Evolutionary conservation across 1,284 basidiomycete species (phyloP).

Genomic region (Leccinum fallax): DNA sequence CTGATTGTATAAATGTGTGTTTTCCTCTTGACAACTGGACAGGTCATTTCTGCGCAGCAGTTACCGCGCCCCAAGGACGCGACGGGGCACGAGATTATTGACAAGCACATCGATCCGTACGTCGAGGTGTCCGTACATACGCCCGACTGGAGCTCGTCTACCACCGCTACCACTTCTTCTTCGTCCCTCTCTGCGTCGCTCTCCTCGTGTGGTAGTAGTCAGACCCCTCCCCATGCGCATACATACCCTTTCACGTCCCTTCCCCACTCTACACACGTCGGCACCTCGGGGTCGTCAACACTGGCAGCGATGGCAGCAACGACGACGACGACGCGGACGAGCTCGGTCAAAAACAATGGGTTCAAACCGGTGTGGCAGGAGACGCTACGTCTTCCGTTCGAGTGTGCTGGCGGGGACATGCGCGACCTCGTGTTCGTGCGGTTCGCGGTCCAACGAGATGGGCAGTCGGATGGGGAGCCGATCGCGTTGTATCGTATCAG

Average conservation of each 20-base stretch:
- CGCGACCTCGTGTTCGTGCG: slow-evolving; percentile 81
- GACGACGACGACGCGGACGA: slow-evolving; percentile 57
- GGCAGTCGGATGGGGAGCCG: slow-evolving; percentile 62
- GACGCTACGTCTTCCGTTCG: slow-evolving; percentile 67
- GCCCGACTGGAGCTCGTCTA: slow-evolving; percentile 61
- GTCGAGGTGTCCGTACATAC: slow-evolving; percentile 80
- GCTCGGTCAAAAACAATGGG: slow-evolving; percentile 77
- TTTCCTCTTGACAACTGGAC: slow-evolving; percentile 3
- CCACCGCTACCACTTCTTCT: not conserved
- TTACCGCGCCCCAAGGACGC: slow-evolving; percentile 78
- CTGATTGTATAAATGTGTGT: slow-evolving; percentile 5
- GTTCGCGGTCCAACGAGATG: slow-evolving; percentile 70
- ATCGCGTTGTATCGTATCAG: slow-evolving; percentile 73
- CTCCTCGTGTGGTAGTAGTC: not conserved
- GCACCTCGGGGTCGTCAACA: slow-evolving; percentile 14
- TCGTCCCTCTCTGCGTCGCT: slow-evolving; percentile 19
- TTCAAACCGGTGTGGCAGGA: slow-evolving; percentile 92
- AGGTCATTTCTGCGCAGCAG: slow-evolving; percentile 94
- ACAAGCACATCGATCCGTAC: slow-evolving; percentile 69
- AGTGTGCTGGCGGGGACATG: slow-evolving; percentile 71
- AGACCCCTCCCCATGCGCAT: not conserved
- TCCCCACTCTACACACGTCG: not conserved
- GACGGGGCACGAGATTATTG: slow-evolving; percentile 60
- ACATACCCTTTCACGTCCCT: not conserved
- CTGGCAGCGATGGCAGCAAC: slow-evolving; percentile 23